phyloP scores from a whole-genome alignment of 257 asterid genomes.

The Solanum peruvianum region DNA sequence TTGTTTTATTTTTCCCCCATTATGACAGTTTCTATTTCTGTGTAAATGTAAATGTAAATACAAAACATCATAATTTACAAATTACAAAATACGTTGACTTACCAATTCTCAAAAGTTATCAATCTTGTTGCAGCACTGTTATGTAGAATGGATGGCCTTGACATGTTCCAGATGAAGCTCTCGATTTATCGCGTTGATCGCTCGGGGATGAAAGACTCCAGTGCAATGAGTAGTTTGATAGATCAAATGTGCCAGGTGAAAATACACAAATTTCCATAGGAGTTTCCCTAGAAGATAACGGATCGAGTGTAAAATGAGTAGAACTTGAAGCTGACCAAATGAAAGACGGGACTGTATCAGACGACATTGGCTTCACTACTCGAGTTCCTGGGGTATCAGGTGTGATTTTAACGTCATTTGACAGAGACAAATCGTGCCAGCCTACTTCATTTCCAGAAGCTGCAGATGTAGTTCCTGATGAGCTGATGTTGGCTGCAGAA shows the following conservation, averaged over 20 bases:
- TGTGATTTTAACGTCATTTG: slow-evolving; percentile 37
- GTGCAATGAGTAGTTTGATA: slow-evolving; percentile 69
- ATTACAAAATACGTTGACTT: slow-evolving; percentile 7
- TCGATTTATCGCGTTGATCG: slow-evolving; percentile 9
- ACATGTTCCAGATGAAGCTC: slow-evolving; percentile 47
- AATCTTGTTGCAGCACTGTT: slow-evolving; percentile 61
- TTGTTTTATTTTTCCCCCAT: background rate
- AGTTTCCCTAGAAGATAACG: slow-evolving; percentile 43
- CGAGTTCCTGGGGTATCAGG: slow-evolving; percentile 32
- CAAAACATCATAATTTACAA: slow-evolving; percentile 21
- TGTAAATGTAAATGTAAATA: background rate
- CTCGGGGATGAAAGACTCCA: slow-evolving; percentile 34
- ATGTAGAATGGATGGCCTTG: slow-evolving; percentile 60
- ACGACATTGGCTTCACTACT: slow-evolving; percentile 21
- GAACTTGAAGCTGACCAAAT: slow-evolving; percentile 86
- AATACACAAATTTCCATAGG: slow-evolving; percentile 64
- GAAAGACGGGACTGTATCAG: slow-evolving; percentile 44
- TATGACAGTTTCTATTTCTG: slow-evolving; percentile 5
- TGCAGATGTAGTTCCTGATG: slow-evolving; percentile 19
- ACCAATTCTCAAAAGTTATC: slow-evolving; percentile 4
- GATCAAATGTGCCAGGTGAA: slow-evolving; percentile 77
- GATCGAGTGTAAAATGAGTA: slow-evolving; percentile 42
- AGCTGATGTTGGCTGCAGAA: slow-evolving; percentile 13
- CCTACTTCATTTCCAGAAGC: slow-evolving; percentile 61
- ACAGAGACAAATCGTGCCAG: slow-evolving; percentile 57